Evolutionary conservation across 2,329 filamentous ascomycete species (phyloP).

Genomic region (Ustulina deusta): DNA sequence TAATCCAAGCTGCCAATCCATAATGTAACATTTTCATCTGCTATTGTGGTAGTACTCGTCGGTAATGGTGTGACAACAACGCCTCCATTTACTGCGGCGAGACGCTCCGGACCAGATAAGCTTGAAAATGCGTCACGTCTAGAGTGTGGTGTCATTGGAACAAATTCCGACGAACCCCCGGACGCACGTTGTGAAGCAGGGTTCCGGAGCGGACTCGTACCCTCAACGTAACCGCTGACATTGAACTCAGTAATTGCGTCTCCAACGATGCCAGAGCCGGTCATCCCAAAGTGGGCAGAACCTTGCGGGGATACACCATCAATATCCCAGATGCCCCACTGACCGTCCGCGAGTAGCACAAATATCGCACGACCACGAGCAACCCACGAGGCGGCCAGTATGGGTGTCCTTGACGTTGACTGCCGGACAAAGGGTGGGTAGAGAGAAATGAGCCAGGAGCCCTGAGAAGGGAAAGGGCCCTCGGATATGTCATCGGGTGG

Average conservation of each 20-base stretch:
- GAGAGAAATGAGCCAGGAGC: slow-evolving; percentile 73
- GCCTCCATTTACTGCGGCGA: slow-evolving; percentile 65
- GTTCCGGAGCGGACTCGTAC: slow-evolving; percentile 67
- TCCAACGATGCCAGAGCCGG: slow-evolving; percentile 65
- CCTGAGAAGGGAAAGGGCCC: slow-evolving; percentile 66
- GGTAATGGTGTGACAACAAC: slow-evolving; percentile 63
- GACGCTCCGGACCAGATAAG: slow-evolving; percentile 62
- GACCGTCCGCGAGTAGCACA: slow-evolving; percentile 70
- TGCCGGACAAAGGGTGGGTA: slow-evolving; percentile 68
- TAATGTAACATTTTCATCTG: slow-evolving; percentile 67
- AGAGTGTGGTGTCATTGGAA: slow-evolving; percentile 73
- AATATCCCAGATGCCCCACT: slow-evolving; percentile 77
- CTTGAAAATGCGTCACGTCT: slow-evolving; percentile 65
- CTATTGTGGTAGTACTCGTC: slow-evolving; percentile 56
- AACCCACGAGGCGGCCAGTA: slow-evolving; percentile 74
- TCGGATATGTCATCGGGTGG: slow-evolving; percentile 63
- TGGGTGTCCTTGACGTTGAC: slow-evolving; percentile 65
- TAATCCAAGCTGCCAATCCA: slow-evolving; percentile 70
- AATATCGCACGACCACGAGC: slow-evolving; percentile 70
- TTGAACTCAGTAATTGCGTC: slow-evolving; percentile 70
- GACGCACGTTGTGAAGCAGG: slow-evolving; percentile 54
- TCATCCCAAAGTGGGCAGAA: slow-evolving; percentile 61
- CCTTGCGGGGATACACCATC: slow-evolving; percentile 66
- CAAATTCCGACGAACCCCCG: slow-evolving; percentile 62
- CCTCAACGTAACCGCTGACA: slow-evolving; percentile 70